phyloP scores from a whole-genome alignment of 116 monocot genomes.

The Dioscorea cayenensis region DNA sequence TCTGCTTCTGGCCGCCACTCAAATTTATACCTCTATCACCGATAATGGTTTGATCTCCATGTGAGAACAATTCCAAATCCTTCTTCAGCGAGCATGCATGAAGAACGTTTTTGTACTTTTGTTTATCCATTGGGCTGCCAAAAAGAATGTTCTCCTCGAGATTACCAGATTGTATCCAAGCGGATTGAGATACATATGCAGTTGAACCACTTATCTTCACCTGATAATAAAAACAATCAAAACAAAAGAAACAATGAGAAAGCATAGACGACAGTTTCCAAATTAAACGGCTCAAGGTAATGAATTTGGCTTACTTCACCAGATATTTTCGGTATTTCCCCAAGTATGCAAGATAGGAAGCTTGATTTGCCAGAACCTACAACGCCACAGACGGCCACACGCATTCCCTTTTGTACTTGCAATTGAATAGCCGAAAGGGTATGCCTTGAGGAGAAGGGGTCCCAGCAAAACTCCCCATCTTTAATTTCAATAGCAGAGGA shows the following conservation, averaged over 20 bases:
- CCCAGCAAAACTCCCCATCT: constrained; percentile 87
- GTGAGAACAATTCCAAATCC: constrained; percentile 80
- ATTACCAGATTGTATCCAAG: constrained; percentile 97
- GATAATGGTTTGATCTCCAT: constrained; percentile 95
- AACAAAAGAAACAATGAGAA: constrained; percentile 1
- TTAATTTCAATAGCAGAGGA: constrained; percentile 63
- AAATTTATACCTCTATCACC: constrained; percentile 97
- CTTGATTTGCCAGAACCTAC: constrained; percentile 95
- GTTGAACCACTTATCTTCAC: constrained; percentile 74
- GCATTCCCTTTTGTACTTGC: constrained; percentile 63
- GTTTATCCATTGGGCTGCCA: constrained; percentile 74
- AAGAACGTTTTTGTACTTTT: constrained; percentile 70
- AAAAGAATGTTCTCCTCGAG: constrained; percentile 92
- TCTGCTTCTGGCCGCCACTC: constrained; percentile 98
- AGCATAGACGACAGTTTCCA: not conserved
- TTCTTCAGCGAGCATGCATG: constrained; percentile 88
- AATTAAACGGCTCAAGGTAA: not conserved
- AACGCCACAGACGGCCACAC: constrained; percentile 80
- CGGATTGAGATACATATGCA: constrained; percentile 93
- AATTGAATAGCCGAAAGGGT: constrained; percentile 69
- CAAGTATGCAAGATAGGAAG: constrained; percentile 86
- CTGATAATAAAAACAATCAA: constrained; percentile 20
- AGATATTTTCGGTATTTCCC: constrained; percentile 91
- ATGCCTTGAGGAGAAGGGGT: constrained; percentile 41
- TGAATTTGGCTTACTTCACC: constrained; percentile 68